Evolutionary conservation across 805 yeast species (phyloP).

Genomic region (Debaryomyces prosopidis): DNA sequence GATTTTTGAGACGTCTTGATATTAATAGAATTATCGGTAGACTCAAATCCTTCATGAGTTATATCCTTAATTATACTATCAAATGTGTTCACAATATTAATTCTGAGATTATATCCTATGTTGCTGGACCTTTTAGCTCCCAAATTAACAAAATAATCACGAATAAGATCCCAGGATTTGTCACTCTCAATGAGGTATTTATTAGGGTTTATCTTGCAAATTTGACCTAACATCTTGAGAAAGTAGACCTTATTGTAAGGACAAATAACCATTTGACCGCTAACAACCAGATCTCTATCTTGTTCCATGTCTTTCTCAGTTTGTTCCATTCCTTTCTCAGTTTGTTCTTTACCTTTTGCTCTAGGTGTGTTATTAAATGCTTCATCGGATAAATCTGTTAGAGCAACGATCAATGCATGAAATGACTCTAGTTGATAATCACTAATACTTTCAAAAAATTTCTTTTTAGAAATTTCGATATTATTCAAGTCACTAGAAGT

Average conservation of each 20-base stretch:
- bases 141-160: slow-evolving; percentile 46
- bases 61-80: slow-evolving; percentile 47
- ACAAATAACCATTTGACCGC: slow-evolving; percentile 27
- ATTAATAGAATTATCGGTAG: slow-evolving; percentile 17
- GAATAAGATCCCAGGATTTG: slow-evolving; percentile 49
- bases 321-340: slow-evolving; percentile 7
- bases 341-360: slow-evolving; percentile 3
- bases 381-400: slow-evolving; percentile 44
- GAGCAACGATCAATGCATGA: slow-evolving; percentile 44
- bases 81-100: slow-evolving; percentile 51
- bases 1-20: slow-evolving; percentile 47
- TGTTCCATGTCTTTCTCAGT: not conserved
- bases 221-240: slow-evolving; percentile 51
- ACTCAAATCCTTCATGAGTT: slow-evolving; percentile 41
- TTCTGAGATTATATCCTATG: slow-evolving; percentile 42
- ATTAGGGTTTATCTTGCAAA: slow-evolving; percentile 51
- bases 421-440: slow-evolving; percentile 56
- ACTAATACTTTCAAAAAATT: slow-evolving; percentile 61
- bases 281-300: not conserved
- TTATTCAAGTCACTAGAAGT: slow-evolving; percentile 47
- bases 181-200: slow-evolving; percentile 48
- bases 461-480: slow-evolving; percentile 57
- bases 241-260: slow-evolving; percentile 57
- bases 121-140: slow-evolving; percentile 39
- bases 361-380: slow-evolving; percentile 7